Evolutionary conservation across 208 protist genomes (phyloP), one percentile per base, ranked within the genome.

Genomic region (Willaertia magna): DNA sequence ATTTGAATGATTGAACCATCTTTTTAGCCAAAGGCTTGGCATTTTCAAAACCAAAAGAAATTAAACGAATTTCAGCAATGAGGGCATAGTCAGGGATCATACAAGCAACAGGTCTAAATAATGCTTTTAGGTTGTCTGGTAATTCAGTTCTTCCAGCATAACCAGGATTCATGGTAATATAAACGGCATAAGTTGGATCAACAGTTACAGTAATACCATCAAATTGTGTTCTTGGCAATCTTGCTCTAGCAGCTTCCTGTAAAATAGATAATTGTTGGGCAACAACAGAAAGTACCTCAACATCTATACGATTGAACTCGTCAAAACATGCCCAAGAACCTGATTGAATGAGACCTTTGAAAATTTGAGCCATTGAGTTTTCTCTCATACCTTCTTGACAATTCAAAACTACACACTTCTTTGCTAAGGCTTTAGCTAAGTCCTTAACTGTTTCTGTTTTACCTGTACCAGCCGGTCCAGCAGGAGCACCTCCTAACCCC

Each of bases 71-170:
- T 89, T 99, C 96, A 74, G 94, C 97, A 92, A 99, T 99, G 91
- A 99, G 95, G 43, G 96, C 96, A 90, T 99, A 99, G 91, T 99
- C 97, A 39, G 98, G 98, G 78, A 99, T 97, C 98, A 99, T 99
- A 92, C 96, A 98, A 40, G 97, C 96, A 22, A 98, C 96, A n/a
- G 96, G 95, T 87, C 97, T 93, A 94, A 99, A 99, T 22, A 99
- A 93, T 86, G 96, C 94, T 87, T 97, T 98, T 49, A 99, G 91
- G 92, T 99, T 99, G 89, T 99, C 97, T n/a, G 97, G 97, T 46
- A 99, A 90, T 91, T 99, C 97, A 26, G 97, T 98, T 86, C 97
- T 92, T 40, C 96, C 96, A n/a, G 97, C 97, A 90, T 99, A 99
- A 79, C 98, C 97, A 12, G 97, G 97, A 91, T 99, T 99, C 97